Conservation (phyloP, 768 basidiomycete genomes). For the Auriscalpium microsporum region DNA sequence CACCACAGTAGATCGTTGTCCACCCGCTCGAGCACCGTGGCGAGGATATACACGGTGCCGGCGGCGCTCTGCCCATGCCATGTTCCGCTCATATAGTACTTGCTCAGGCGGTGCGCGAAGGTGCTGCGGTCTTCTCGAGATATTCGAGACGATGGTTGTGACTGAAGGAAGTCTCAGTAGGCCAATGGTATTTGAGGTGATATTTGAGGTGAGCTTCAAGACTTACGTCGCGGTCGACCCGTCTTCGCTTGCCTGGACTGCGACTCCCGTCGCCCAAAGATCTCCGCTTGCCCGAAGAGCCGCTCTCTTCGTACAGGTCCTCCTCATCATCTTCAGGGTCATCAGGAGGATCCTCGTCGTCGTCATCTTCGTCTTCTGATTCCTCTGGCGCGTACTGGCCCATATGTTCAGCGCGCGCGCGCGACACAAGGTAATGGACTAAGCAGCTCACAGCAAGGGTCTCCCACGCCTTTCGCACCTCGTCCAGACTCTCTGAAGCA, state of each 20-base stretch:
- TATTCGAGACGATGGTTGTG: constrained; percentile 40
- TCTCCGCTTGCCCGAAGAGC: constrained; percentile 47
- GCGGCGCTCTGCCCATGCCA: constrained; percentile 87
- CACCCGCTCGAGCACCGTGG: constrained; percentile 82
- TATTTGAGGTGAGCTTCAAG: constrained; percentile 4
- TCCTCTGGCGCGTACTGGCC: constrained; percentile 69
- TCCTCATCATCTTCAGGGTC: constrained; percentile 35
- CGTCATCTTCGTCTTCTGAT: constrained; percentile 55
- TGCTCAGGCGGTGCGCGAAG: constrained; percentile 60
- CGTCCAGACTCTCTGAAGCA: constrained; percentile 56
- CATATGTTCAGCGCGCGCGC: neutral
- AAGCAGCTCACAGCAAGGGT: constrained; percentile 54
- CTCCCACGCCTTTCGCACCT: constrained; percentile 79
- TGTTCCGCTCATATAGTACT: constrained; percentile 79
- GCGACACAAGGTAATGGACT: neutral
- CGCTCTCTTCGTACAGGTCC: constrained; percentile 32
- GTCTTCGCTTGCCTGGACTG: constrained; percentile 26
- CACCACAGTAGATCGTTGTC: constrained; percentile 94
- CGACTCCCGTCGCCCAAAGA: constrained; percentile 9
- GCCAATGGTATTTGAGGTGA: neutral
- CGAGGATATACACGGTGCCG: constrained; percentile 81
- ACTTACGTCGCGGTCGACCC: constrained; percentile 33
- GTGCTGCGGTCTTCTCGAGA: constrained; percentile 60
- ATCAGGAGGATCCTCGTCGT: constrained; percentile 41
- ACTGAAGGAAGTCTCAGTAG: neutral